Base-by-base conservation (phyloP, 768 basidiomycete species). In the Rhodotorula graminis region DNA sequence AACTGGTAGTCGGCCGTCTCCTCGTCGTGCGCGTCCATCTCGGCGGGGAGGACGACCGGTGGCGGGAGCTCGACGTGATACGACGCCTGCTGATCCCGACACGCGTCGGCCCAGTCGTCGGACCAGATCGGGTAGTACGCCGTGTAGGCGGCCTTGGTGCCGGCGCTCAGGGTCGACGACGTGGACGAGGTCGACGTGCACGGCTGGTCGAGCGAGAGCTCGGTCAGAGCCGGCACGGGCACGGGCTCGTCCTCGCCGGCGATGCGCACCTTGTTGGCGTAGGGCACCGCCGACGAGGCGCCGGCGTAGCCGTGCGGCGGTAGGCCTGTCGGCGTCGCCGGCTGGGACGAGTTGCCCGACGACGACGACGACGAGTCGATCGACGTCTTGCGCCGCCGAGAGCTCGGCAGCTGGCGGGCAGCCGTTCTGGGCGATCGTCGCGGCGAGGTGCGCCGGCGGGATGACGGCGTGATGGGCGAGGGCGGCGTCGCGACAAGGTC, bases 81-180 rank as follows among this genome's bases (percentile, higher is more conserved):
- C 21, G 19, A 47, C 23, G 71, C 66, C 46, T 58, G 67, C 57
- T 66, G 57, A 10, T 21, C 21, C 18, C 56, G 62, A 12, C 69
- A 70, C 21, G 66, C 70, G 47, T 75, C 74, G 46, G 67, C 70
- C 74, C 74, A 75, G 61, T 75, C 74, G 64, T 65, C 68, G 50
- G 44, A 46, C 57, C 68, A 68, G 55, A 75, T 61, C 21, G 74
- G 74, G 70, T 75, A 75, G 64, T 71, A 75, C 0, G 70, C 74
- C 53, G 74, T 75, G 70, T 71, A 71, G 31, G 64, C 64, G 15
- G 71, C 67, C 67, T 72, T 72, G 10, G 71, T 65, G 6, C 63
- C 67, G 29, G 59, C 67, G 29, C 62, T 64, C 2, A 67, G 64
- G 25, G 47, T 59, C 50, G 71, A 67, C 23, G 57, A 37, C 49